These are phyloP conservation scores for Aspergillus arachidicola DNA, from an alignment of 2,329 filamentous ascomycete species.

Conservation along the genomic window DNA sequence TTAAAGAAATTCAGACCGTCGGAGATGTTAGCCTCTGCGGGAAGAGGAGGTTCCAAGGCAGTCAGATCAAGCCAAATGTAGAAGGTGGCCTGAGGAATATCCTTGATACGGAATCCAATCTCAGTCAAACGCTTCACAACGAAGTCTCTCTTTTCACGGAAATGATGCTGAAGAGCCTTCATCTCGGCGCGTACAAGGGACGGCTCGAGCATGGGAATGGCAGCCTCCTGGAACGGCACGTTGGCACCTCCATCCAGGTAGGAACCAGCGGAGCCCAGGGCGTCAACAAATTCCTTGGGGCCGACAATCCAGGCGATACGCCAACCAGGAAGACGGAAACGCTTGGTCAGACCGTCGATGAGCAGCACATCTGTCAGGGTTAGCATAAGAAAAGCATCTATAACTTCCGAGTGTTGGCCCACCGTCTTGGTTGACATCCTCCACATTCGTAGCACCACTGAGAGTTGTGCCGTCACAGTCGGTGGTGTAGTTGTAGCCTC, in stretches of 20 bases:
- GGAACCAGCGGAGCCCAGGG: constrained; percentile 87
- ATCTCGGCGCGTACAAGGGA: constrained; percentile 79
- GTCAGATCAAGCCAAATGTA: constrained; percentile 78
- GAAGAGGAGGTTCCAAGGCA: constrained; percentile 54
- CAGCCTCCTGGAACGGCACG: constrained; percentile 93
- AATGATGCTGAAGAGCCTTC: constrained; percentile 84
- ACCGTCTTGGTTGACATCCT: constrained; percentile 80
- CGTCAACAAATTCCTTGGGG: constrained; percentile 93
- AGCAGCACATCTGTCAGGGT: constrained; percentile 72
- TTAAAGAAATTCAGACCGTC: constrained; percentile 98
- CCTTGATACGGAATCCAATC: constrained; percentile 85
- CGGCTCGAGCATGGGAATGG: constrained; percentile 90
- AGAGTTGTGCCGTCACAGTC: constrained; percentile 89
- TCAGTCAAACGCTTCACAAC: constrained; percentile 75
- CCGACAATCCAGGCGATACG: constrained; percentile 95
- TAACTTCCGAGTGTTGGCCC: constrained; percentile 13
- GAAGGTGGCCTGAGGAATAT: constrained; percentile 88
- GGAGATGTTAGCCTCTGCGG: constrained; percentile 69
- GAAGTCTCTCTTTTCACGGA: constrained; percentile 91
- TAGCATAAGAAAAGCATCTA: constrained; percentile 7
- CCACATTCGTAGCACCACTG: constrained; percentile 83
- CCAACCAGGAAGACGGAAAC: constrained; percentile 94
- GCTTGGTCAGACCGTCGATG: constrained; percentile 94
- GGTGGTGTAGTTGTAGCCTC: constrained; percentile 92
- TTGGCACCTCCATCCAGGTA: constrained; percentile 95